Evolutionary conservation across 768 basidiomycete species (phyloP).

Genomic region (Boletus subparvulus): DNA sequence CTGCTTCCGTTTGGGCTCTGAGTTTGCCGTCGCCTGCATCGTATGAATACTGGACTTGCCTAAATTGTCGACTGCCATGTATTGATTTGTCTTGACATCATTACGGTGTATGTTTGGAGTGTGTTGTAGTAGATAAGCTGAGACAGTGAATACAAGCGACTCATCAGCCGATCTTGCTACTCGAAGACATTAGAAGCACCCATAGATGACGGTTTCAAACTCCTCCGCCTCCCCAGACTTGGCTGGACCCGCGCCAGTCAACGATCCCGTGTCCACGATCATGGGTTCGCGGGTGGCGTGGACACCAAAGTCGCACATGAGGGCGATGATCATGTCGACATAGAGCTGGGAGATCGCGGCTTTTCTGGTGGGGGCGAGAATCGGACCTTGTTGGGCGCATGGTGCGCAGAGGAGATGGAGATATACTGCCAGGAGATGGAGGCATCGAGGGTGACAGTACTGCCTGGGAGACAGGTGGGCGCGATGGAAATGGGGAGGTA

Average conservation of each 20-base stretch:
- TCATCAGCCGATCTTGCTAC: no score
- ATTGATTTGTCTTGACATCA: conserved; percentile 5
- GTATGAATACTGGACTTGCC: conserved; percentile 1
- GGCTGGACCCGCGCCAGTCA: conserved; percentile 45
- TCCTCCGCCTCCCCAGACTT: conserved; percentile 95
- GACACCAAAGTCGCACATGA: conserved; percentile 94
- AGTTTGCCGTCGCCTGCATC: neutral
- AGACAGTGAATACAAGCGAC: no score
- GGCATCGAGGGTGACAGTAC: conserved; percentile 82
- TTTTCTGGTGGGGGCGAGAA: conserved; percentile 87
- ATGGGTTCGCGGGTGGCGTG: conserved; percentile 57
- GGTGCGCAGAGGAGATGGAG: conserved; percentile 95
- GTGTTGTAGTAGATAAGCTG: no score
- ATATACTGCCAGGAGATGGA: conserved; percentile 98
- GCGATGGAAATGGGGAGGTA: conserved; percentile 87
- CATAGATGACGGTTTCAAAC: conserved; percentile 44
- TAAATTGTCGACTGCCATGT: neutral
- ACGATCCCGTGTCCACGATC: no score
- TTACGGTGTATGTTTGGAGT: neutral
- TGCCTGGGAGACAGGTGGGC: conserved; percentile 82
- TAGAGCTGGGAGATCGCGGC: conserved; percentile 98
- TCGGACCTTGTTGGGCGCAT: conserved; percentile 80
- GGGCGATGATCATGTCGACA: conserved; percentile 99
- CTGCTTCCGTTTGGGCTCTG: conserved; percentile 31
- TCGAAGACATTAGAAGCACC: no score